Evolutionary conservation across 129 eudicot species (phyloP).

Genomic region (Pulicaria dysenterica): DNA sequence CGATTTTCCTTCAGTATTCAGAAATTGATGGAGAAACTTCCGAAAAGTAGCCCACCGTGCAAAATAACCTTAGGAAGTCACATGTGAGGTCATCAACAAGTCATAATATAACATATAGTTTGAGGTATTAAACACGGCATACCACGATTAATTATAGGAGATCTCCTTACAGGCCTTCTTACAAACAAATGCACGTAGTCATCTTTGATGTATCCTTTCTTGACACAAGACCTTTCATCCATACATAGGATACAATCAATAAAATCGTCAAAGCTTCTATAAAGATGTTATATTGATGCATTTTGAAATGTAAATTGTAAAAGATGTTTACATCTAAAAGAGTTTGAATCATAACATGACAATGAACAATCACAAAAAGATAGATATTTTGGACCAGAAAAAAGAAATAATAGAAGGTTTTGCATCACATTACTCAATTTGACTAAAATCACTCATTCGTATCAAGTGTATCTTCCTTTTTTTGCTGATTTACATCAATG

Average conservation of each 20-base stretch:
- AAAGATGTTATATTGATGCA: conserved; percentile 5
- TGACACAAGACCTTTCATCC: conserved; percentile 77
- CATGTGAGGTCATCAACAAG: conserved; percentile 5
- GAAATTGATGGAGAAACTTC: conserved; percentile 78
- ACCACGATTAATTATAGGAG: conserved; percentile 98
- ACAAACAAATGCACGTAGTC: conserved; percentile 87
- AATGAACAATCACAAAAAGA: conserved; percentile 5
- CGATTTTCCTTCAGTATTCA: conserved; percentile 43
- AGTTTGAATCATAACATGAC: background rate
- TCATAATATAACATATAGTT: conserved; percentile 5
- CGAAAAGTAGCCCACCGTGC: conserved; percentile 95
- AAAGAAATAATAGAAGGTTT: too few relatives aligned
- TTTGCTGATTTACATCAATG: conserved; percentile 1
- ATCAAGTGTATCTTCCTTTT: too few relatives aligned
- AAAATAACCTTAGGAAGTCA: conserved; percentile 66
- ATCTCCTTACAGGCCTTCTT: conserved; percentile 80
- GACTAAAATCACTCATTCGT: too few relatives aligned
- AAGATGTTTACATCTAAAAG: background rate
- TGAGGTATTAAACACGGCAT: conserved; percentile 35
- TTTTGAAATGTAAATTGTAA: conserved; percentile 1
- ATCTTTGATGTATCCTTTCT: conserved; percentile 94
- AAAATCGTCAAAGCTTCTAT: background rate
- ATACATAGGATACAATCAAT: conserved; percentile 21
- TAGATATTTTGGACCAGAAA: background rate
- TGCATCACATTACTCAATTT: too few relatives aligned